phyloP scores from a whole-genome alignment of 352 stramenopile species.

The Thraustochytrium sp. region DNA sequence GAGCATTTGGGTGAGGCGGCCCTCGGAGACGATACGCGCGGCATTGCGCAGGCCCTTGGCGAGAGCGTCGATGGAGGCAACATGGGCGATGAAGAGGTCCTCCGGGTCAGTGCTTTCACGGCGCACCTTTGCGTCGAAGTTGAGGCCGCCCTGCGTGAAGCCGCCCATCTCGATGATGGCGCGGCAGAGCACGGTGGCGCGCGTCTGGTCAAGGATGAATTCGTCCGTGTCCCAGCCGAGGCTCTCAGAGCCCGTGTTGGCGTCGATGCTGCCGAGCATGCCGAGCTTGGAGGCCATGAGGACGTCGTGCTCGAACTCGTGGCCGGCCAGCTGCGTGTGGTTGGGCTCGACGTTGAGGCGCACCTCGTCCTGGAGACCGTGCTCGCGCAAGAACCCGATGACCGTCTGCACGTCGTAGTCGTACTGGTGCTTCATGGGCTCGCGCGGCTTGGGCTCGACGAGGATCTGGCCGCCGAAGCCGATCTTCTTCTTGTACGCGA shows the following conservation, averaged over 20 bases:
- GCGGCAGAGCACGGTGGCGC: slow-evolving; percentile 67
- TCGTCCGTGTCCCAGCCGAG: slow-evolving; percentile 72
- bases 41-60: slow-evolving; percentile 64
- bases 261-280: slow-evolving; percentile 74
- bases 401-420: slow-evolving; percentile 74
- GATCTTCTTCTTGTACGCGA: slow-evolving; percentile 68
- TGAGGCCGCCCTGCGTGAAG: slow-evolving; percentile 62
- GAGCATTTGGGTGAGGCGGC: slow-evolving; percentile 57
- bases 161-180: slow-evolving; percentile 67
- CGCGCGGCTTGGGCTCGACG: slow-evolving; percentile 71
- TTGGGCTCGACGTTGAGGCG: slow-evolving; percentile 80
- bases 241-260: slow-evolving; percentile 66
- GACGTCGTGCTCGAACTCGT: slow-evolving; percentile 76
- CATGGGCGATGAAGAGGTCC: slow-evolving; percentile 74
- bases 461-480: slow-evolving; percentile 68
- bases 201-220: slow-evolving; percentile 70
- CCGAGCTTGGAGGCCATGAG: slow-evolving; percentile 62
- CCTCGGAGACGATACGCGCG: slow-evolving; percentile 63
- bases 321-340: slow-evolving; percentile 72
- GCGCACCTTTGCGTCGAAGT: slow-evolving; percentile 76
- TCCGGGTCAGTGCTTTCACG: slow-evolving; percentile 67
- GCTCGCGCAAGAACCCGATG: slow-evolving; percentile 70
- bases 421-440: slow-evolving; percentile 80
- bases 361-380: slow-evolving; percentile 69
- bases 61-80: slow-evolving; percentile 75